A percentile compares a stretch with the other conserved stretches of the same genome.
Evolutionary conservation across 305 asterid species (phyloP).

Genomic region (Plantago coronopus): DNA sequence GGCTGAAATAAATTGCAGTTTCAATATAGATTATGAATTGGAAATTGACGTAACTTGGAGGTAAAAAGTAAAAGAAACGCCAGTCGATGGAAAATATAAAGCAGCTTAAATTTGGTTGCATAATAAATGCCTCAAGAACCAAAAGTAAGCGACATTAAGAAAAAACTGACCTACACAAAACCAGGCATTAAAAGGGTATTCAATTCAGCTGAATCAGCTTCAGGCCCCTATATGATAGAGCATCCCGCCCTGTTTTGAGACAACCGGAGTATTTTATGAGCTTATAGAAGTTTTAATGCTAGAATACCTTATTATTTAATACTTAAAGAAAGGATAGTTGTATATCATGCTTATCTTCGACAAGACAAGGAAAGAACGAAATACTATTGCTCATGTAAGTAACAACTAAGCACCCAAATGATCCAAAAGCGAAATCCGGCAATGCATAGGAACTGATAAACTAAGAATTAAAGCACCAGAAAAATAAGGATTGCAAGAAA

Average conservation of each 20-base stretch:
- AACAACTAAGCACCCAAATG: conserved; percentile 21
- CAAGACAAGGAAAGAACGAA: conserved; percentile 38
- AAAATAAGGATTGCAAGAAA: conserved; percentile 17
- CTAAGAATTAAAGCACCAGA: conserved; percentile 29
- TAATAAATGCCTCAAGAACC: conserved; percentile 42
- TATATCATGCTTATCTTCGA: conserved; percentile 45
- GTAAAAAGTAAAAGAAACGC: conserved; percentile 29
- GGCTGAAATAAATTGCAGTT: conserved; percentile 27
- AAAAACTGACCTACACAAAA: conserved; percentile 69
- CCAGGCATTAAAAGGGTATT: conserved; percentile 10
- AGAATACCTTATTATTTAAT: conserved; percentile 36
- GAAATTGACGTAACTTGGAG: conserved; percentile 39
- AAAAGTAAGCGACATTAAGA: conserved; percentile 43
- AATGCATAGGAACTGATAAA: conserved; percentile 34
- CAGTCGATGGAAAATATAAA: conserved; percentile 26
- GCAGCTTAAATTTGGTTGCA: conserved; percentile 22
- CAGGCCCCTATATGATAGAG: conserved; percentile 85
- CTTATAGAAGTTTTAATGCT: conserved; percentile 40
- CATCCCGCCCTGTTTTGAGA: conserved; percentile 97
- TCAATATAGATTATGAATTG: conserved; percentile 17
- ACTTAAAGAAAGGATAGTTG: conserved; percentile 39
- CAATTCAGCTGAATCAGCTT: conserved; percentile 88
- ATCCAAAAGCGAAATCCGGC: conserved; percentile 37
- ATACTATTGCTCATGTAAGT: conserved; percentile 39
- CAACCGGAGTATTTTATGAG: conserved; percentile 58